Evolutionary conservation across 306 rosid genomes (phyloP), one percentile per base, ranked within the genome.

Genomic region (Myrica gale): DNA sequence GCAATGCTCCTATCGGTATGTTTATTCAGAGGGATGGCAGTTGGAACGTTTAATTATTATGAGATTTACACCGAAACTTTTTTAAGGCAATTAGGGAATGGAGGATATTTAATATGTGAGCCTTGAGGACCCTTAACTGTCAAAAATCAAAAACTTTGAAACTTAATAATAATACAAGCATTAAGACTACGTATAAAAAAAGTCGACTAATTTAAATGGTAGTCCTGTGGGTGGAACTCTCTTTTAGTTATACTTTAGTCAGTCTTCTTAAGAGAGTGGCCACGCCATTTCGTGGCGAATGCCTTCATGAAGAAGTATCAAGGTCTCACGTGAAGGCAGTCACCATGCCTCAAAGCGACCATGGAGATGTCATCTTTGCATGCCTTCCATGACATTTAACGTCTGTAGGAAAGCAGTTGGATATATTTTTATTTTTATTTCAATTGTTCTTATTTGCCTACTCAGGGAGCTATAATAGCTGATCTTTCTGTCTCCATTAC

Each of bases 1-100:
- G 98, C 97, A n/a, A 68, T 90, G 65, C 92, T 90, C 39, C 77
- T 94, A 53, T 87, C 96, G 23, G 98, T 94, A 90, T 74, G 89
- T 67, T 74, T 43, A 2, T 26, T 21, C 78, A 93, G 97, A 96
- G 63, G 8, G 46, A 41, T 65, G 26, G 70, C 5, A 16, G 20
- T 65, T 65, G 50, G 37, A 41, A 16, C 50, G 41, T 9, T 42
- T 65, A 65, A 19, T 65, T 42, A 17, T 65, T 26, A 32, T 32
- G 37, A 17, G 9, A 65, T 19, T 17, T 39, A 5, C 10, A 5
- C 21, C 7, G 26, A 41, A 65, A 65, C 3, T 65, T 39, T 65
- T 42, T 0, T 41, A 9, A 16, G 70, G 20, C 50, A 39, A 7
- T 62, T 62, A 65, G 12, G 45, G 21, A 41, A 8, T 10, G 20